These are phyloP conservation scores for Aspergillus sclerotiicarbonarius DNA, from an alignment of 495 filamentous ascomycete genomes.

Conservation along the genomic window DNA sequence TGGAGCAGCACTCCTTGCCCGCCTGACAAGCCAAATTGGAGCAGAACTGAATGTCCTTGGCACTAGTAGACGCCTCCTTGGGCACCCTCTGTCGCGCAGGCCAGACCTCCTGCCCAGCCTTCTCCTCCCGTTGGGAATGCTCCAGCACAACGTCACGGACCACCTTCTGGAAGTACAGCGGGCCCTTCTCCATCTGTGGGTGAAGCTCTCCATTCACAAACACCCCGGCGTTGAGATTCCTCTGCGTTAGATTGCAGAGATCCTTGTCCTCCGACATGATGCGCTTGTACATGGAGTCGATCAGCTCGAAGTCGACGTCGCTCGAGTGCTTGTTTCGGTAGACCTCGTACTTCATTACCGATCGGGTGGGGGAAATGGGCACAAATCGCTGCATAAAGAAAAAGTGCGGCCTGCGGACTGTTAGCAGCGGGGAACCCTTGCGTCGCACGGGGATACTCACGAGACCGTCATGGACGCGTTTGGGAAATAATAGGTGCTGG, in stretches of 20 bases:
- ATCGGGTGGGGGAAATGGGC: conserved; percentile 35
- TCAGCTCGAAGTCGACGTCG: conserved; percentile 42
- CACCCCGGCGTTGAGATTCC: conserved; percentile 42
- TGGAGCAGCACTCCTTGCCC: conserved; percentile 36
- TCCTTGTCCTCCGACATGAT: conserved; percentile 47
- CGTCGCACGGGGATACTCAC: conserved; percentile 32
- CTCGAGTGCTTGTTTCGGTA: conserved; percentile 44
- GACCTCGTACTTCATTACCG: conserved; percentile 46
- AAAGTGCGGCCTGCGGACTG: conserved; percentile 33
- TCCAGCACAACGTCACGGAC: conserved; percentile 39
- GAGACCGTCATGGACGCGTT: conserved; percentile 45
- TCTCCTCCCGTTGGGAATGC: conserved; percentile 41
- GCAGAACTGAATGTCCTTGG: conserved; percentile 43
- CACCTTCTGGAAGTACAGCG: conserved; percentile 45
- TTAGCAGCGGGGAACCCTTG: neutral
- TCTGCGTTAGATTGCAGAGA: conserved; percentile 41
- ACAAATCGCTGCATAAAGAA: conserved; percentile 50
- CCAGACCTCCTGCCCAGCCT: conserved; percentile 43
- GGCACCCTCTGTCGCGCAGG: conserved; percentile 45
- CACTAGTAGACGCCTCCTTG: conserved; percentile 24
- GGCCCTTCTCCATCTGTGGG: conserved; percentile 43
- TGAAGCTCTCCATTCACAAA: conserved; percentile 48
- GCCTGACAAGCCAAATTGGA: conserved; percentile 27
- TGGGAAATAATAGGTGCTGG: conserved; percentile 47
- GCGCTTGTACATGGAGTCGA: conserved; percentile 42